Evolutionary conservation across 2,329 filamentous ascomycete genomes (phyloP), one percentile per base, ranked within the genome.

Genomic region (Venturia asperata): DNA sequence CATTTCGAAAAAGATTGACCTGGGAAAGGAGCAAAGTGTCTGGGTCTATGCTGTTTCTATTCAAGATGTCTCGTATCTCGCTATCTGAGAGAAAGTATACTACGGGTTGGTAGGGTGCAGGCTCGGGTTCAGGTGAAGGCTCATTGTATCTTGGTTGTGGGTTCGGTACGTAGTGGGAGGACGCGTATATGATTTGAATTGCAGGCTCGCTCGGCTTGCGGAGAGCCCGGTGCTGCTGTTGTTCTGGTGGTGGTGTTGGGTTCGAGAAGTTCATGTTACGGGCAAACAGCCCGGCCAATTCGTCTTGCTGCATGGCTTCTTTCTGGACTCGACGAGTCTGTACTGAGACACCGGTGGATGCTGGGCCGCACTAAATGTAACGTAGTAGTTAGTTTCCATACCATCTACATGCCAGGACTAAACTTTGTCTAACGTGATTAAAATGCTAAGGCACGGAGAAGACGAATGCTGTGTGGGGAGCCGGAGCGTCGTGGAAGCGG

Each of bases 241-340:
- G 65, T 45, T 67, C 64, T 56, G 61, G 70, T 47, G 70, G 68
- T 55, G 64, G 66, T 30, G 64, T 58, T 68, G 67, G 45, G 62
- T 62, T 62, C 58, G 63, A 56, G 70, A 66, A 63, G 64, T 82
- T 89, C 77, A 95, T 83, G 74, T 90, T 89, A 70, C 85, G 86
- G 63, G 88, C 83, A 76, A 96, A 92, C 71, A 96, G 86, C 66
- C 84, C 80, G n/a, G 88, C 84, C 43, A 96, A 87, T 70, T 96
- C 92, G 68, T 96, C 90, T 73, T 92, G 87, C 71, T 86, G 83
- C 76, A 88, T 85, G 79, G 84, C 83, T 68, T 77, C 52, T 42
- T 71, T 69, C 77, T 77, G 68, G 77, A 69, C 71, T 42, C 69
- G 64, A 73, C 69, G 70, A 47, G 64, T 41, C n/a, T 39, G 72